Evolutionary conservation across 257 asterid genomes (phyloP), one percentile per base, ranked within the genome.

Genomic region (Solanum clarkiae): DNA sequence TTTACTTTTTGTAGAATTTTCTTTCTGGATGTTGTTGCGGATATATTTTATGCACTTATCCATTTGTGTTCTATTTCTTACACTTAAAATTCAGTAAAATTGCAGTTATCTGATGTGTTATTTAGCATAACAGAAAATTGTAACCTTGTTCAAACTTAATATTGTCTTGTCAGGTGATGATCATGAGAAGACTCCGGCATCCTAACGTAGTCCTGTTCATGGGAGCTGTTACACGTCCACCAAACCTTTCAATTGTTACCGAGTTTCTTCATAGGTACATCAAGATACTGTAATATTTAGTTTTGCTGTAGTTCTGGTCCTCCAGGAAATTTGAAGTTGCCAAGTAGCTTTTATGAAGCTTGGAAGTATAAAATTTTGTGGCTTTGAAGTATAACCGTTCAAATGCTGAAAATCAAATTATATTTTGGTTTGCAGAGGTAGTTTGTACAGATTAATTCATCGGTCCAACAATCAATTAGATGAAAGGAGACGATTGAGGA

Each of bases 221-320:
- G 99, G 99, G 99, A 91, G 98, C 99, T 85, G 88, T 95, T 84
- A 94, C 99, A 40, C 99, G 97, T 63, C 94, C 98, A 84, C 99
- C 99, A 82, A 93, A 95, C 89, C 99, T 95, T 86, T 95, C 99
- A 3, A 95, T 95, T 87, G 71, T 95, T 87, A 94, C 99, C 53
- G 99, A 95, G 86, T 95, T 95, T 89, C 99, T 95, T 84, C 99
- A 97, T 83, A 92, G 99, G 99, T 95, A 93, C 86, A 90, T 86
- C 83, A 59, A 84, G 81, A 84, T 82, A 84, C 84, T 86, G 69
- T 59, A 20, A 80, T 82, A 63, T 60, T 66, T 49, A 18, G 60
- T 63, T 83, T 57, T 18, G 80, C 5, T 1, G 63, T 53, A 77
- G 62, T 77, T 77, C 26, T 53, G 62, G 63, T 51, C 82, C 63